Percentiles rank a stretch among this genome's conserved stretches.
Evolutionary conservation across 2,329 filamentous ascomycete species (phyloP).

Genomic region (Dothistroma pini): DNA sequence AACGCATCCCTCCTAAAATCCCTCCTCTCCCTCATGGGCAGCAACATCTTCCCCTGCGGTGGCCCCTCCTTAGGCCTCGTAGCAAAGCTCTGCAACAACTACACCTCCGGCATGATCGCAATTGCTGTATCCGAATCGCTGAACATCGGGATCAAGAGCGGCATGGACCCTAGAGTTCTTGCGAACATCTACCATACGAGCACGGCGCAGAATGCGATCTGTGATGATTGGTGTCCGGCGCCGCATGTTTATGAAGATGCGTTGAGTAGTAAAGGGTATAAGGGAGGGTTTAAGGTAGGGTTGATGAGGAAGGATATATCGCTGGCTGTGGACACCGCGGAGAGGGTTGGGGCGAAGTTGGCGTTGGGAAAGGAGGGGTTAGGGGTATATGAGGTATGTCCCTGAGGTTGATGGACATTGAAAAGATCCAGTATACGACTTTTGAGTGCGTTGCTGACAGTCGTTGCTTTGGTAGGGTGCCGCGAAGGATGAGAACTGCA

Average conservation of each 20-base stretch:
- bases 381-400: slow-evolving; percentile 44
- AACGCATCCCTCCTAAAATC: slow-evolving; percentile 44
- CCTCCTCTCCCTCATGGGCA: slow-evolving; percentile 52
- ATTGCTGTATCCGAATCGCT: slow-evolving; percentile 58
- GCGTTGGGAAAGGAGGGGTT: slow-evolving; percentile 51
- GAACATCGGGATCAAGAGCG: slow-evolving; percentile 57
- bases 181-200: slow-evolving; percentile 51
- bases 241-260: slow-evolving; percentile 49
- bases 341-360: slow-evolving; percentile 49
- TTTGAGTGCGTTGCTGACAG: too few relatives aligned
- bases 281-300: slow-evolving; percentile 56
- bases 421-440: too few relatives aligned
- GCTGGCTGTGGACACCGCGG: slow-evolving; percentile 54
- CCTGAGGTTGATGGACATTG: too few relatives aligned
- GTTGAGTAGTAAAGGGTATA: slow-evolving; percentile 48
- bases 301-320: slow-evolving; percentile 59
- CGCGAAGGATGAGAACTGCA: slow-evolving; percentile 50
- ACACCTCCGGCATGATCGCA: slow-evolving; percentile 56
- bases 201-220: slow-evolving; percentile 52
- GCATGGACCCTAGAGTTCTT: slow-evolving; percentile 53
- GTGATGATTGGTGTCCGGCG: slow-evolving; percentile 51
- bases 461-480: slow-evolving; percentile 41
- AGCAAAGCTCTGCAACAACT: slow-evolving; percentile 61
- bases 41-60: slow-evolving; percentile 54
- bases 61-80: slow-evolving; percentile 54